Conservation (phyloP, 202 grass and related monocot species). For the Setaria italica region DNA sequence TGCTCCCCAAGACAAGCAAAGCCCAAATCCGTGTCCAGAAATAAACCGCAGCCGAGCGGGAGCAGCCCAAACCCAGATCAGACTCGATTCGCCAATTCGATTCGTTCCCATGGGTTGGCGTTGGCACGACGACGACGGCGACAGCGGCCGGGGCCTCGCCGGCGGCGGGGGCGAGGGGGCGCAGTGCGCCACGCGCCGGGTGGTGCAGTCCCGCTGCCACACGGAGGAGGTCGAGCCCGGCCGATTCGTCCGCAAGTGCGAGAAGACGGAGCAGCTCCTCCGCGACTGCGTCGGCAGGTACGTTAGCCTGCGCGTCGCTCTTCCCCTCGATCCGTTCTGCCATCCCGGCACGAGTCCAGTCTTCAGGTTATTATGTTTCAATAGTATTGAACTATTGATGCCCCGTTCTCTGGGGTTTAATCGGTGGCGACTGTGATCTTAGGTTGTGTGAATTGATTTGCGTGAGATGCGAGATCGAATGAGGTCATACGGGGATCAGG, state of each 20-base stretch:
- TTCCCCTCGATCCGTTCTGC: background rate
- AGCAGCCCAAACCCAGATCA: slow-evolving; percentile 7
- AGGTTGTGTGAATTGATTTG: slow-evolving; percentile 9
- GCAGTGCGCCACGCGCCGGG: slow-evolving; percentile 58
- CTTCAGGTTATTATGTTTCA: background rate
- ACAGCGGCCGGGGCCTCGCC: slow-evolving; percentile 47
- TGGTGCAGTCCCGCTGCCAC: slow-evolving; percentile 71
- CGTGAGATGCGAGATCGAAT: background rate
- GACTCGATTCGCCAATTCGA: slow-evolving; percentile 29
- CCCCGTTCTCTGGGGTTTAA: background rate
- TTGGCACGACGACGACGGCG: slow-evolving; percentile 61
- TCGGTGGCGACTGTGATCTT: background rate
- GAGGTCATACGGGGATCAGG: background rate
- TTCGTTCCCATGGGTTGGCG: slow-evolving; percentile 70
- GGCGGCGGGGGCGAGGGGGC: slow-evolving; percentile 21
- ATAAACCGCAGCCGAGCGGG: background rate
- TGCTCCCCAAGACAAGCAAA: slow-evolving; percentile 49
- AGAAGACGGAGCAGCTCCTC: slow-evolving; percentile 82
- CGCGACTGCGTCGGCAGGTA: slow-evolving; percentile 82
- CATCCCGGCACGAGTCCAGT: background rate
- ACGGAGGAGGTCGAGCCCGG: slow-evolving; percentile 91
- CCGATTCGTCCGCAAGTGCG: slow-evolving; percentile 84
- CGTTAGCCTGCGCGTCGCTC: background rate
- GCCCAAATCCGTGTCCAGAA: background rate
- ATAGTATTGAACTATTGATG: background rate